Evolutionary conservation across 257 asterid genomes (phyloP), one percentile per base, ranked within the genome.

Genomic region (Penstemon barbatus): DNA sequence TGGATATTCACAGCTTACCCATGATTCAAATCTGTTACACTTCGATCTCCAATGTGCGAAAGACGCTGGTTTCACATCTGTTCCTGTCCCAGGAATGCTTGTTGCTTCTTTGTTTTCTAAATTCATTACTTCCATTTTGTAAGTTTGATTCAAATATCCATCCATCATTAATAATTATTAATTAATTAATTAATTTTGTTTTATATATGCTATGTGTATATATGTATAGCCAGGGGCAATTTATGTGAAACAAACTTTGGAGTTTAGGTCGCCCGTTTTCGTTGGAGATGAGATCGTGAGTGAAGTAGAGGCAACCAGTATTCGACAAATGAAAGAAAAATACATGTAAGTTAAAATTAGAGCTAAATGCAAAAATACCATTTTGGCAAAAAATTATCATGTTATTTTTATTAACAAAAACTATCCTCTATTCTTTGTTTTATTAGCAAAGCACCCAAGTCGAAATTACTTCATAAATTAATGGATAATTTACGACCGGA

Each of bases 41-140:
- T 90, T 82, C 57, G 88, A 90, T 72, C 48, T 69, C 53, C 81
- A 81, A 61, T 68, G 57, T 41, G 97, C 97, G 15, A 79, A 46
- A 72, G 61, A 54, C 51, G 92, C 91, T 11, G 97, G 97, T 42
- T 90, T 88, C 59, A 9, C 4, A 0, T 91, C 78, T 36, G 45
- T 69, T 63, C 79, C 83, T 4, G 84, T 93, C 63, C 97, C 96
- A 0, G 96, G 99, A 70, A 81, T 88, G 79, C 87, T 90, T 40
- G 91, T 90, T 6, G 97, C 96, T 43, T 82, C 96, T 18, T 49
- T 90, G 75, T 90, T 93, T 74, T 96, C 99, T 7, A 77, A 92
- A 60, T 81, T 87, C 59, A 88, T 88, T 15, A 96, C 99, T 71
- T 82, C 88, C 79, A 84, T 69, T 90, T 88, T 50, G 97, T 86